A percentile compares a stretch with the other conserved stretches of the same genome.
These are phyloP conservation scores for Cladophialophora bantiana DNA, from an alignment of 2,329 filamentous ascomycete genomes.

Conservation along the genomic window DNA sequence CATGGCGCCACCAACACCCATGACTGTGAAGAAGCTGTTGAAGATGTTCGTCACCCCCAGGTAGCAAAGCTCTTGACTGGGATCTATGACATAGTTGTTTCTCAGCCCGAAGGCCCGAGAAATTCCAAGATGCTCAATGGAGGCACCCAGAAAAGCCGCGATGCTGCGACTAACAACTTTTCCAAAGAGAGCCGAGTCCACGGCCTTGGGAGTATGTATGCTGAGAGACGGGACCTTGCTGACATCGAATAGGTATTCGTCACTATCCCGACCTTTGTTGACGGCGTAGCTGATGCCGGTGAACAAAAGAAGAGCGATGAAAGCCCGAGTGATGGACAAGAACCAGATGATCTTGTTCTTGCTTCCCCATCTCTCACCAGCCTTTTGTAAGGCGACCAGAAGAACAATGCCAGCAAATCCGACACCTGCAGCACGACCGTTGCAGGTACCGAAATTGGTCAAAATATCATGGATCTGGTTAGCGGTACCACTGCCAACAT, in stretches of 20 bases:
- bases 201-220: slow-evolving; percentile 59
- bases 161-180: slow-evolving; percentile 63
- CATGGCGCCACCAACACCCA: slow-evolving; percentile 72
- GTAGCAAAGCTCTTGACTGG: slow-evolving; percentile 70
- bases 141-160: slow-evolving; percentile 67
- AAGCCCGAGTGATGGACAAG: slow-evolving; percentile 66
- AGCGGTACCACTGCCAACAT: slow-evolving; percentile 61
- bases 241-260: slow-evolving; percentile 63
- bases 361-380: slow-evolving; percentile 66
- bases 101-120: slow-evolving; percentile 68
- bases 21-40: slow-evolving; percentile 70
- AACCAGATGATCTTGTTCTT: slow-evolving; percentile 66
- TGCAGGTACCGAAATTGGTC: slow-evolving; percentile 61
- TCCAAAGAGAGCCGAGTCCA: slow-evolving; percentile 56
- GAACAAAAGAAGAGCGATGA: slow-evolving; percentile 66
- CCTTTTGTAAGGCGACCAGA: slow-evolving; percentile 63
- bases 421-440: slow-evolving; percentile 65
- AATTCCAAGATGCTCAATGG: slow-evolving; percentile 70
- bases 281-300: slow-evolving; percentile 69
- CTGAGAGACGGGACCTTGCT: slow-evolving; percentile 65
- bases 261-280: slow-evolving; percentile 57
- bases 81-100: slow-evolving; percentile 69
- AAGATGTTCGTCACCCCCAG: slow-evolving; percentile 68
- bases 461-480: slow-evolving; percentile 67
- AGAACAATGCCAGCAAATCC: slow-evolving; percentile 65